Evolutionary conservation across 129 eudicot species (phyloP), one percentile per base, ranked within the genome.

Genomic region (Chrysanthemum lavandulifolium): DNA sequence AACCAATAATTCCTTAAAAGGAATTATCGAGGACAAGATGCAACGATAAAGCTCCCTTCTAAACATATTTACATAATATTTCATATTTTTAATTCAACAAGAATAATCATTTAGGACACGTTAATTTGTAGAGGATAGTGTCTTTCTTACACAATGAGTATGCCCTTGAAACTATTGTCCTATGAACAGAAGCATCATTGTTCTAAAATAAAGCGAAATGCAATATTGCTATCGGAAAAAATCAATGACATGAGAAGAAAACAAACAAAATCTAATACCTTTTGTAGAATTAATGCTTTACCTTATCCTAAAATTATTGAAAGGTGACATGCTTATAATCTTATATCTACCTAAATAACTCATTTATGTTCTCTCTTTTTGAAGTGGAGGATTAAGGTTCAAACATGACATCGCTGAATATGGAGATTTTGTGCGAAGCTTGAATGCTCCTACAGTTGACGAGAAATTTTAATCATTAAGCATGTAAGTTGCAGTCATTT

Each of bases 371-470:
- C 53, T 64, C 51, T 47, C 50, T 5, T 67, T 72, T 13, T 82
- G 36, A 83, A 92, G 98, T 19, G 21, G 21, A 19, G 21, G 21
- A 19, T 19, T 19, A 19, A 19, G 21, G 21, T 19, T 19, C 21
- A 93, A 93, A 73, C 98, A 97, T 89, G 98, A 93, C 81, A 93
- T 93, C 67, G 87, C 98, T 6, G 21, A 93, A 79, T 93, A 93
- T 56, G 98, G 97, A 56, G 98, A 93, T 76, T 93, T 89, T 65
- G 90, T 93, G 23, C 86, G 97, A 63, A 90, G 97, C 79, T 93
- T 93, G 73, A 89, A 93, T 81, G 98, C 98, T 73, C 98, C 97
- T 58, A 73, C 97, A 13, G 86, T 93, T 58, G 98, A 93, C 81
- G 98, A 93, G 80, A 89, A 93, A 73, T 93, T 93, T 66, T 97